These are phyloP conservation scores for bread wheat (Triticum aestivum) DNA, from an alignment of 176 grass and related monocot species.

Conservation along the genomic window IWGSC_CS_RefSeq_v2.1 NC_057795.1:673529525-673530024, in stretches of 20 bases:
- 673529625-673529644: not conserved
- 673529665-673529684: not conserved
- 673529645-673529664: not conserved
- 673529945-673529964: not conserved
- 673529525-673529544: not conserved
- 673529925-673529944: not conserved
- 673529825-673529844: not conserved
- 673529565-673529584: not conserved
- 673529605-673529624: not conserved
- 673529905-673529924: not conserved
- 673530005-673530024: constrained; percentile 21
- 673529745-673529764: not conserved
- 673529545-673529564: not conserved
- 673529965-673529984: not conserved
- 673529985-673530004: constrained; percentile 64
- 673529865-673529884: not conserved
- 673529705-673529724: constrained; percentile 28
- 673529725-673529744: not conserved
- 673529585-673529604: not conserved
- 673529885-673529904: not conserved
- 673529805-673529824: constrained; percentile 1
- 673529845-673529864: not conserved
- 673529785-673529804: not conserved
- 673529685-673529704: not conserved
- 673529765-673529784: not conserved